phyloP scores from a whole-genome alignment of 352 stramenopile species.

The Phytophthora multivora region DNA sequence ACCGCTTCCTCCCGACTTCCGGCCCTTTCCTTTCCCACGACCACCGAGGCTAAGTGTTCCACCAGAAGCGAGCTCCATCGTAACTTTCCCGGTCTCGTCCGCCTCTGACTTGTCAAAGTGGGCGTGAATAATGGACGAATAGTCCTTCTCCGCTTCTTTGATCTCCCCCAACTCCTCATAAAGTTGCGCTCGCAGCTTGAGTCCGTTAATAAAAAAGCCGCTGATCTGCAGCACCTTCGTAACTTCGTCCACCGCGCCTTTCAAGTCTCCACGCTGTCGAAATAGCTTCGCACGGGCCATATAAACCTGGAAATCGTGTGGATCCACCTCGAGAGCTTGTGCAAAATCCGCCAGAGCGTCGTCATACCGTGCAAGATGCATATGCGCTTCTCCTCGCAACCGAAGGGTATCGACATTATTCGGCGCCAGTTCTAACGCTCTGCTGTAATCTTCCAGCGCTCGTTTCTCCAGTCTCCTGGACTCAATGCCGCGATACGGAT shows the following conservation, averaged over 20 bases:
- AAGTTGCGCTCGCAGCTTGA: conserved; percentile 66
- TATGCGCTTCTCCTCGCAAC: conserved; percentile 51
- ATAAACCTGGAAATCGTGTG: conserved; percentile 61
- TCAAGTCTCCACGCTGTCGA: conserved; percentile 46
- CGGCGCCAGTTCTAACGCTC: conserved; percentile 50
- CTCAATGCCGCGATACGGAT: conserved; percentile 38
- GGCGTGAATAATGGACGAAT: conserved; percentile 72
- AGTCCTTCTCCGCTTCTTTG: conserved; percentile 55
- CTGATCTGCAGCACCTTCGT: conserved; percentile 59
- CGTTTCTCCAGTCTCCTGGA: conserved; percentile 47
- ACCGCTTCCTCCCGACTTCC: conserved; percentile 20
- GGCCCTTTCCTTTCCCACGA: conserved; percentile 24
- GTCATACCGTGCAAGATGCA: conserved; percentile 52
- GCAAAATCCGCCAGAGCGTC: conserved; percentile 65
- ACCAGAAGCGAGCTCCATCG: conserved; percentile 38
- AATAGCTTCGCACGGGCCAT: conserved; percentile 63
- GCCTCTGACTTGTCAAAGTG: conserved; percentile 52
- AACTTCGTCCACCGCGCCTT: conserved; percentile 55
- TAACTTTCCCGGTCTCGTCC: conserved; percentile 29
- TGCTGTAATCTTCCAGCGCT: conserved; percentile 70
- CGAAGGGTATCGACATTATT: conserved; percentile 49
- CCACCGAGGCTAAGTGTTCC: conserved; percentile 20
- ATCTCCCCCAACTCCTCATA: conserved; percentile 47
- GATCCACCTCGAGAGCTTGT: conserved; percentile 46
- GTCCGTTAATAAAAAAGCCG: conserved; percentile 74